Evolutionary conservation across 129 eudicot genomes (phyloP), one percentile per base, ranked within the genome.

Genomic region (Flaveria robusta): DNA sequence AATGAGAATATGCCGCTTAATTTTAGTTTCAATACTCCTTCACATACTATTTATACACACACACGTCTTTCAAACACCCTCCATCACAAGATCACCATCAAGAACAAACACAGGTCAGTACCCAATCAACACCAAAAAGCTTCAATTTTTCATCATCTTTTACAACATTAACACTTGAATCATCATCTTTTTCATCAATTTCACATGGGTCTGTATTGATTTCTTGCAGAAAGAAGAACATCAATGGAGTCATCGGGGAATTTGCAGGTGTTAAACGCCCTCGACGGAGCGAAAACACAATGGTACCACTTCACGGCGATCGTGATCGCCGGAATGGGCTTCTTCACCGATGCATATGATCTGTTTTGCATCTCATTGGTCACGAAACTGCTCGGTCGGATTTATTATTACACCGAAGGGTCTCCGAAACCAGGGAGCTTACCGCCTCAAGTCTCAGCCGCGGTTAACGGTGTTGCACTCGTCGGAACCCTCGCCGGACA

Each of bases 251-350:
- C 71, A 68, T 60, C 77, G 11, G 71, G 81, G 18, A 85, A 81
- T 62, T 63, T 87, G 18, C 77, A 87, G 27, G 91, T 87, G 18
- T 58, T 87, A 20, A 79, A 87, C 41, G 91, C 91, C 2, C 81
- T 87, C 31, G 91, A 87, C 39, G 88, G 82, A 22, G 90, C 90
- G 4, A 86, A 86, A 81, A 86, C 90, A 58, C 90, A 86, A 74
- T 86, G 87, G 90, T 86, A 87, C 55, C 91, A 86, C 75, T 87
- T 87, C 81, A 87, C 91, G n/a, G 88, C 91, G 18, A 87, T 87
- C 16, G 83, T 87, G 6, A 79, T 87, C 19, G 91, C 91, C 1
- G 91, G 91, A 42, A 87, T 87, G 91, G 91, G 91, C 1, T 87
- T 87, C 80, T 87, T 87, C 70, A 84, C 91, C 0, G 91, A 87